Evolutionary conservation across 495 filamentous ascomycete species (phyloP).

Genomic region (Penicillium turbatum): DNA sequence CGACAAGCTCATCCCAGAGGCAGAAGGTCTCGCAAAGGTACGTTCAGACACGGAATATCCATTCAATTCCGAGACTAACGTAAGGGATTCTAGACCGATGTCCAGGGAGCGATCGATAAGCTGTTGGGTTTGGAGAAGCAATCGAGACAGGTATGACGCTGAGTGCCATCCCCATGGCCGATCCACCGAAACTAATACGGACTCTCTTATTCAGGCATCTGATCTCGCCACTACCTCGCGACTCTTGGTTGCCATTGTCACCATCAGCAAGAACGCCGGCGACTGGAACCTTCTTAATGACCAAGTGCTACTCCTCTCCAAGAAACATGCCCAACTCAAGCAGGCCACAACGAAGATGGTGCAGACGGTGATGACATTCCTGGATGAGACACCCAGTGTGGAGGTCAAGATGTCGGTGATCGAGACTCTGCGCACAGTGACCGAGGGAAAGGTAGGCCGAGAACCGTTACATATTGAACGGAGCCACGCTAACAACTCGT

Average conservation of each 20-base stretch:
- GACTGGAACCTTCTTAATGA: slow-evolving; percentile 95
- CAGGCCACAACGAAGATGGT: slow-evolving; percentile 99
- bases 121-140: slow-evolving; percentile 89
- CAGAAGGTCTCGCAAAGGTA: slow-evolving; percentile 84
- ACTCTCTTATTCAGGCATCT: slow-evolving; percentile 60
- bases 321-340: slow-evolving; percentile 99
- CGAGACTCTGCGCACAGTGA: slow-evolving; percentile 91
- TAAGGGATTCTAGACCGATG: slow-evolving; percentile 55
- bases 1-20: slow-evolving; percentile 85
- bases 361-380: slow-evolving; percentile 86
- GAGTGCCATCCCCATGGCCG: slow-evolving; percentile 1
- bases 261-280: slow-evolving; percentile 84
- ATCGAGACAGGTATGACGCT: slow-evolving; percentile 73
- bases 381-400: slow-evolving; percentile 72
- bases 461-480: background rate
- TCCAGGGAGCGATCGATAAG: slow-evolving; percentile 87
- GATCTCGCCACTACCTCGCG: slow-evolving; percentile 93
- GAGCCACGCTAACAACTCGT: slow-evolving; percentile 4
- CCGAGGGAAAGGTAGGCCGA: slow-evolving; percentile 79
- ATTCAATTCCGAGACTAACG: slow-evolving; percentile 10
- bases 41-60: background rate
- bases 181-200: slow-evolving; percentile 3
- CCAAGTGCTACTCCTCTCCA: slow-evolving; percentile 90
- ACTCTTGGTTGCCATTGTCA: slow-evolving; percentile 80
- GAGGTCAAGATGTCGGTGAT: slow-evolving; percentile 91